Conservation (phyloP, 2,329 filamentous ascomycete genomes). For the Aspergillus pseudoglaucus region DNA sequence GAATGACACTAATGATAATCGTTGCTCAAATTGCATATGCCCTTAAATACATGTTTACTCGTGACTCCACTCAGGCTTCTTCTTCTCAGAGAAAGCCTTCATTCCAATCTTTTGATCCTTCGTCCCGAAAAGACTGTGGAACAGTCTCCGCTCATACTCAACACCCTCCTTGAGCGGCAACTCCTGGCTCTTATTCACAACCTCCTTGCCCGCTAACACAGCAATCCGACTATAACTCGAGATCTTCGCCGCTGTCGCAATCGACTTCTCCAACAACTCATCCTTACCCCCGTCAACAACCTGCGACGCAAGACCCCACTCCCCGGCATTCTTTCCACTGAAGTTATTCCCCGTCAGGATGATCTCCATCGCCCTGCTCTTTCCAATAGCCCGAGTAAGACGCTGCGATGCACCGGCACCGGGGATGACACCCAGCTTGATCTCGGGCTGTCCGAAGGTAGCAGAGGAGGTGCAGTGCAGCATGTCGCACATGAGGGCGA, state of each 20-base stretch:
- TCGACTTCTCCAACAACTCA: slow-evolving; percentile 70
- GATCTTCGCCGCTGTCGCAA: slow-evolving; percentile 83
- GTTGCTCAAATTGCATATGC: neutral
- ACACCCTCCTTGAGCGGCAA: slow-evolving; percentile 79
- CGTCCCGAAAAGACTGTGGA: slow-evolving; percentile 88
- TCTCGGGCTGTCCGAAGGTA: slow-evolving; percentile 94
- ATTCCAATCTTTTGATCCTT: slow-evolving; percentile 96
- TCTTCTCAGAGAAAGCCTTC: slow-evolving; percentile 92
- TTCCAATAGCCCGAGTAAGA: slow-evolving; percentile 73
- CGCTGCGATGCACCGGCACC: slow-evolving; percentile 89
- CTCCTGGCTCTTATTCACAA: slow-evolving; percentile 99
- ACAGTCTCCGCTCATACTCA: slow-evolving; percentile 88
- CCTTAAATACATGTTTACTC: slow-evolving; percentile 45
- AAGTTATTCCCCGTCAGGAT: slow-evolving; percentile 83
- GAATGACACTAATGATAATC: neutral
- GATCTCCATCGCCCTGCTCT: slow-evolving; percentile 84
- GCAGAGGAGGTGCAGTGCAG: slow-evolving; percentile 80
- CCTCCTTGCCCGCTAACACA: slow-evolving; percentile 86
- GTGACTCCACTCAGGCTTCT: slow-evolving; percentile 84
- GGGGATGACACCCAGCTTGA: slow-evolving; percentile 88
- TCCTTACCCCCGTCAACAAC: slow-evolving; percentile 70
- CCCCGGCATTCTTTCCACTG: slow-evolving; percentile 72
- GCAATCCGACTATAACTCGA: slow-evolving; percentile 81
- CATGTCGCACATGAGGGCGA: slow-evolving; percentile 96
- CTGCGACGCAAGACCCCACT: slow-evolving; percentile 84